Percentiles rank a stretch among this genome's conserved stretches.
Evolutionary conservation across 495 filamentous ascomycete species (phyloP).

Genomic region (Platismatia glauca): DNA sequence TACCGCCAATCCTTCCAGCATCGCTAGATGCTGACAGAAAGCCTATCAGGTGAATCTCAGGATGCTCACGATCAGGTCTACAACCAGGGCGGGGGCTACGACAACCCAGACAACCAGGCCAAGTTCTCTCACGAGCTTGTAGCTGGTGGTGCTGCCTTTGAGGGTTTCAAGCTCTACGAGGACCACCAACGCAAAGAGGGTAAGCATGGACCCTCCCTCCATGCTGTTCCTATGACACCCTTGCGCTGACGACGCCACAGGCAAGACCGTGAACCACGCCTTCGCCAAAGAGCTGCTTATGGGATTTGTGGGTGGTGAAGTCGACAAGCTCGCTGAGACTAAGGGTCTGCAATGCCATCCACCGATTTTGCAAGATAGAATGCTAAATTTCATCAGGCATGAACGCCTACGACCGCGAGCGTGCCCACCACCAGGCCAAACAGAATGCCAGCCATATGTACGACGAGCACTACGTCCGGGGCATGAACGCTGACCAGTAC

Average conservation of each 20-base stretch:
- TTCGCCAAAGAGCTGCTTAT: slow-evolving; percentile 72
- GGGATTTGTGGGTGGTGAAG: slow-evolving; percentile 61
- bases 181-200: slow-evolving; percentile 65
- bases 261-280: slow-evolving; percentile 59
- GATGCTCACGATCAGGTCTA: slow-evolving; percentile 55
- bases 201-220: slow-evolving; percentile 27
- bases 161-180: slow-evolving; percentile 72
- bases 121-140: slow-evolving; percentile 65
- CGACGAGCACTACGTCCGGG: slow-evolving; percentile 46
- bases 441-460: slow-evolving; percentile 57
- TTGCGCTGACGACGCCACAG: slow-evolving; percentile 29
- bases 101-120: slow-evolving; percentile 40
- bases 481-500: slow-evolving; percentile 32
- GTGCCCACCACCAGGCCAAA: slow-evolving; percentile 58
- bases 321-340: slow-evolving; percentile 72
- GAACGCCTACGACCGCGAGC: slow-evolving; percentile 57
- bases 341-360: slow-evolving; percentile 41
- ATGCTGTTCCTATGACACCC: background rate
- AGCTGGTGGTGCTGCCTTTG: slow-evolving; percentile 69
- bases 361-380: background rate
- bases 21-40: background rate
- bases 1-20: background rate
- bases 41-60: slow-evolving; percentile 38
- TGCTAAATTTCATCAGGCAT: slow-evolving; percentile 26
- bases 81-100: slow-evolving; percentile 27